phyloP scores from a whole-genome alignment of 2,329 filamentous ascomycete species.

The Onygena corvina region DNA sequence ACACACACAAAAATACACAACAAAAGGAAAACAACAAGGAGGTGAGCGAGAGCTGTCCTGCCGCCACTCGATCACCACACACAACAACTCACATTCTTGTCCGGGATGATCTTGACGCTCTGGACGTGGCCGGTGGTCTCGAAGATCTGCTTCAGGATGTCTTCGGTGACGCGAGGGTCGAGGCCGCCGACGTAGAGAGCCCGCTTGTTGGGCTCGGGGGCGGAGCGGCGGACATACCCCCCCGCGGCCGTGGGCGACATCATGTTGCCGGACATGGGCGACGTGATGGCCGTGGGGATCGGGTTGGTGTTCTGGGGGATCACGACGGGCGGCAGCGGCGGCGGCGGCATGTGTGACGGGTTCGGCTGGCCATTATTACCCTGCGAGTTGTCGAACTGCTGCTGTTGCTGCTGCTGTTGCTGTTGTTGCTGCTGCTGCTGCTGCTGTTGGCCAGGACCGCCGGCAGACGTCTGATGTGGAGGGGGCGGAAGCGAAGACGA shows the following conservation, averaged over 20 bases:
- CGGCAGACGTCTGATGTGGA: constrained; percentile 51
- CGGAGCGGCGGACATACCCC: constrained; percentile 74
- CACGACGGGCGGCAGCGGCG: constrained; percentile 67
- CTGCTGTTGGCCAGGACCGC: constrained; percentile 47
- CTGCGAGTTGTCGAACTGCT: constrained; percentile 59
- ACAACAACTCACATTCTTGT: constrained; percentile 88
- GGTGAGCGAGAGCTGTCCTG: constrained; percentile 3
- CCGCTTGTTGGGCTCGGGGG: constrained; percentile 96
- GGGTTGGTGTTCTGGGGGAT: constrained; percentile 96
- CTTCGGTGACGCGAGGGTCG: constrained; percentile 89
- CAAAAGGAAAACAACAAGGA: neutral
- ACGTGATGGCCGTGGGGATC: constrained; percentile 83
- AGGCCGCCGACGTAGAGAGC: constrained; percentile 91
- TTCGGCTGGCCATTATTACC: constrained; percentile 53
- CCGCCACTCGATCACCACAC: too few relatives aligned
- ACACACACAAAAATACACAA: constrained; percentile 7
- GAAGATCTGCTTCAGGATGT: constrained; percentile 93
- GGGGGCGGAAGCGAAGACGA: constrained; percentile 57
- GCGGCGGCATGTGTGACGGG: constrained; percentile 72
- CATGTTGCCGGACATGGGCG: constrained; percentile 64
- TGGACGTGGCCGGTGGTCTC: constrained; percentile 97
- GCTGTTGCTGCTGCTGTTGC: constrained; percentile 21
- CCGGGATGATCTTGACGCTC: constrained; percentile 98
- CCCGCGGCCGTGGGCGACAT: constrained; percentile 77
- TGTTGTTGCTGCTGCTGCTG: neutral